Evolutionary conservation across 306 rosid genomes (phyloP).

Genomic region (Begonia peltatifolia): DNA sequence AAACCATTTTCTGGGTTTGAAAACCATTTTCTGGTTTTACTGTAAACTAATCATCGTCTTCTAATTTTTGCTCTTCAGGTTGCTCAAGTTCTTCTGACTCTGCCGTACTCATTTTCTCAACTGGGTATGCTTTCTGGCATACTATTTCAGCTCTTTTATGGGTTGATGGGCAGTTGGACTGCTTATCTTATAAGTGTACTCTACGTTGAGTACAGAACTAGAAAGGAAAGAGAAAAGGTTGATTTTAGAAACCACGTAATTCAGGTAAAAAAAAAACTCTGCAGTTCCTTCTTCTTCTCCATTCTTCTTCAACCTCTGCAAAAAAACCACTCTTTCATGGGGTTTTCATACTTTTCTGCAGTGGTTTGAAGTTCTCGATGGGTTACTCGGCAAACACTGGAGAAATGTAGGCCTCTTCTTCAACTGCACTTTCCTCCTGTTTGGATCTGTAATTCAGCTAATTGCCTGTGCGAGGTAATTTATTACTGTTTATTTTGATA

Average conservation of each 20-base stretch:
- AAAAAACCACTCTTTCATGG: not conserved
- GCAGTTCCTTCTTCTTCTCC: not conserved
- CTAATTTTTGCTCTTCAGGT: conserved; percentile 33
- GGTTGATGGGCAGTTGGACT: conserved; percentile 97
- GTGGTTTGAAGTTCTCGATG: conserved; percentile 99
- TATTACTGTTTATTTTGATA: not conserved
- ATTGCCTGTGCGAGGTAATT: conserved; percentile 95
- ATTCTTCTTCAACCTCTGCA: too few relatives aligned
- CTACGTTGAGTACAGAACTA: conserved; percentile 89
- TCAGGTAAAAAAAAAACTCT: conserved; percentile 34
- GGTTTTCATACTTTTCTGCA: conserved; percentile 9
- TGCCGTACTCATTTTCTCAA: conserved; percentile 95
- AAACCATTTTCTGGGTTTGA: conserved; percentile 2
- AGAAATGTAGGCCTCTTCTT: conserved; percentile 81
- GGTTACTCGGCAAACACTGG: conserved; percentile 89
- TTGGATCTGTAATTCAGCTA: conserved; percentile 95
- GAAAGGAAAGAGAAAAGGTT: conserved; percentile 91
- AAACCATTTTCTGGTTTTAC: conserved; percentile 2
- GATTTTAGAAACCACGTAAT: conserved; percentile 93
- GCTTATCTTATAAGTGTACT: conserved; percentile 87
- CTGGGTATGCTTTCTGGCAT: conserved; percentile 91
- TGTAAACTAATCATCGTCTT: not conserved
- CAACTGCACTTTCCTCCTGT: conserved; percentile 94
- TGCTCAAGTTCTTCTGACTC: conserved; percentile 92
- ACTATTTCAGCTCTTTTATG: conserved; percentile 83